A percentile compares a stretch with the other conserved stretches of the same genome.
These are phyloP conservation scores for Corchorus capsularis DNA, from an alignment of 345 rosid genomes.

Conservation along the genomic window DNA sequence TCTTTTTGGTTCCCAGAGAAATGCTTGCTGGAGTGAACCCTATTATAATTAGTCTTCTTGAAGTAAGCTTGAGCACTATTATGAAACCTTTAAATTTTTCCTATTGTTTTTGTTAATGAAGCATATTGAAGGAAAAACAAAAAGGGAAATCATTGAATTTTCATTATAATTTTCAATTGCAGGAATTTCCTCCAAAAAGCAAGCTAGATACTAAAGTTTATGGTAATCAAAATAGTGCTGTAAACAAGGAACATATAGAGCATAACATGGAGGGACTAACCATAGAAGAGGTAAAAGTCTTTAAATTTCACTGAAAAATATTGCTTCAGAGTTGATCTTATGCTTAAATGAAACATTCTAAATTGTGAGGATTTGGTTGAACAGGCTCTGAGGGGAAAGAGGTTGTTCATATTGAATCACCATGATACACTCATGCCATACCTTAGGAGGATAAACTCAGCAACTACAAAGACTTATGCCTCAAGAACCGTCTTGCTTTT, in stretches of 20 bases:
- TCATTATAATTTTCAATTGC: constrained; percentile 18
- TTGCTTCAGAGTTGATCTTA: background rate
- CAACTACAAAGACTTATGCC: constrained; percentile 64
- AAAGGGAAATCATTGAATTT: background rate
- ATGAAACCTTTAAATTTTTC: background rate
- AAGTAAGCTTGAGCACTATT: constrained; percentile 31
- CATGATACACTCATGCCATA: constrained; percentile 78
- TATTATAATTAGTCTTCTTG: constrained; percentile 54
- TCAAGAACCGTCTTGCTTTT: constrained; percentile 73
- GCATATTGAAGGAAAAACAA: too few species aligned
- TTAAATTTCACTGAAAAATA: background rate
- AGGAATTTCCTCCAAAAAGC: constrained; percentile 78
- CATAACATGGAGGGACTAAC: constrained; percentile 46
- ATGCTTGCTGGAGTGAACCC: constrained; percentile 85
- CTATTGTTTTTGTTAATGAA: background rate
- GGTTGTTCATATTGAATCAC: constrained; percentile 75
- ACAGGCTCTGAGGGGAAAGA: constrained; percentile 62
- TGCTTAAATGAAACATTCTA: background rate
- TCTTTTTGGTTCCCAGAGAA: too few species aligned
- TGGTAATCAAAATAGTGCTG: constrained; percentile 56
- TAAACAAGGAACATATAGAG: constrained; percentile 49
- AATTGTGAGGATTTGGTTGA: background rate
- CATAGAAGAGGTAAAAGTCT: constrained; percentile 49
- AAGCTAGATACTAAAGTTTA: constrained; percentile 47
- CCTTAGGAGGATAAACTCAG: constrained; percentile 58